Conservation (phyloP, 768 basidiomycete species). For the Auricularia auricula-judae region DNA sequence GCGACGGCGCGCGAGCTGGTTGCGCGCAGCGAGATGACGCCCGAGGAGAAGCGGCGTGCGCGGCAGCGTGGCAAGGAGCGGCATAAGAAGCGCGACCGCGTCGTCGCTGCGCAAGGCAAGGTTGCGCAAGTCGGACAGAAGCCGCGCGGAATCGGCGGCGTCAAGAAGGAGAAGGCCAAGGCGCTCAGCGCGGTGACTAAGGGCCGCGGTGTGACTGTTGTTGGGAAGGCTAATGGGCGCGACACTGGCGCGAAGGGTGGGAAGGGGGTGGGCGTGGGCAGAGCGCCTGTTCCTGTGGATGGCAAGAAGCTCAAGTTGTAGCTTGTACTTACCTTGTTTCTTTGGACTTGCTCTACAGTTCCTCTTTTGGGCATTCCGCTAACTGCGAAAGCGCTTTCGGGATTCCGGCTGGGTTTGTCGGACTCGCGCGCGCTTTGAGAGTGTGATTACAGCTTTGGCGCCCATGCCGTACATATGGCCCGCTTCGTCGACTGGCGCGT, state of each 20-base stretch:
- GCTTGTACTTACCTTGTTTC: background rate
- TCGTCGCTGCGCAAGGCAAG: slow-evolving; percentile 53
- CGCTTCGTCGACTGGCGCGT: too few species aligned
- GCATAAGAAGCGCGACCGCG: slow-evolving; percentile 57
- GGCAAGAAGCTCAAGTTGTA: slow-evolving; percentile 14
- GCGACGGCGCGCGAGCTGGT: slow-evolving; percentile 42
- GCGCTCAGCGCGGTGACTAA: slow-evolving; percentile 75
- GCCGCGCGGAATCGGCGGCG: slow-evolving; percentile 33
- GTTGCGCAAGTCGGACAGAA: slow-evolving; percentile 36
- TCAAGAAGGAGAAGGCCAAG: slow-evolving; percentile 75
- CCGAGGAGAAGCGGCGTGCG: slow-evolving; percentile 64
- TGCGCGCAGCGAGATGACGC: slow-evolving; percentile 71
- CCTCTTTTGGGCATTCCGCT: too few species aligned
- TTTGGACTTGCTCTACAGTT: too few species aligned
- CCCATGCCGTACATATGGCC: too few species aligned
- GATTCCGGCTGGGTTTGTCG: too few species aligned
- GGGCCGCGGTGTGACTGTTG: slow-evolving; percentile 78
- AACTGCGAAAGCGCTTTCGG: too few species aligned
- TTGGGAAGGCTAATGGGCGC: slow-evolving; percentile 48
- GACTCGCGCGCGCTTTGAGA: too few species aligned
- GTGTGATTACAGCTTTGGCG: too few species aligned
- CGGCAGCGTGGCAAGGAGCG: slow-evolving; percentile 32
- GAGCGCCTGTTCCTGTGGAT: slow-evolving; percentile 2
- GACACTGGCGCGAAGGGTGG: background rate
- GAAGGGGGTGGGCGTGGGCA: too few species aligned